A percentile compares a stretch with the other conserved stretches of the same genome.
Evolutionary conservation across 345 rosid genomes (phyloP).

Genomic region (Luvunga scandens): DNA sequence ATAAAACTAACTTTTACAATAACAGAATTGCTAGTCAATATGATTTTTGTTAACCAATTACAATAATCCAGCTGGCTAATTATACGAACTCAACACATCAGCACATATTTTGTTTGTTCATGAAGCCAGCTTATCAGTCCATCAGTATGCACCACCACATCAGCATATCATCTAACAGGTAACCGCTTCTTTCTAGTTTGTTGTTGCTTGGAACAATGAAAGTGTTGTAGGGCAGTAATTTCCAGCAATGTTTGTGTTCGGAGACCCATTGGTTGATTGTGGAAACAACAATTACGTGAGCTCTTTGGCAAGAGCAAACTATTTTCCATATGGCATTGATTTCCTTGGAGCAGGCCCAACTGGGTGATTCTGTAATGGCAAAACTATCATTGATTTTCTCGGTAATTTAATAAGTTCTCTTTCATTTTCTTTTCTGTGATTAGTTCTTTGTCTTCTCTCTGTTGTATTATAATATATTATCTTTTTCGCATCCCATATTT

Average conservation of each 20-base stretch:
- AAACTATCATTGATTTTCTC: conserved; percentile 68
- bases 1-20: no score
- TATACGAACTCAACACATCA: no score
- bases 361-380: conserved; percentile 83
- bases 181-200: neutral
- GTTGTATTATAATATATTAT: no score
- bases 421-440: neutral
- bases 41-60: no score
- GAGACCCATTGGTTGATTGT: conserved; percentile 70
- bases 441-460: neutral
- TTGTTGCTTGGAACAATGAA: neutral
- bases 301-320: conserved; percentile 70
- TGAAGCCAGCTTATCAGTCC: no score
- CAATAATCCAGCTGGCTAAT: no score
- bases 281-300: conserved; percentile 68
- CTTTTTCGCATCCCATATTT: no score
- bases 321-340: conserved; percentile 74
- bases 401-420: conserved; percentile 27
- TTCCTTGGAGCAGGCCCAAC: conserved; percentile 51
- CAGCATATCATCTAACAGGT: no score
- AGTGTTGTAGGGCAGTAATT: conserved; percentile 1
- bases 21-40: no score
- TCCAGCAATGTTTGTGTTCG: conserved; percentile 84
- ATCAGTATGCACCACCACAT: no score
- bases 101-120: no score